Percentiles rank a stretch among this genome's conserved stretches.
Conservation (phyloP, 106 monocot species). For the Allium fistulosum region DNA sequence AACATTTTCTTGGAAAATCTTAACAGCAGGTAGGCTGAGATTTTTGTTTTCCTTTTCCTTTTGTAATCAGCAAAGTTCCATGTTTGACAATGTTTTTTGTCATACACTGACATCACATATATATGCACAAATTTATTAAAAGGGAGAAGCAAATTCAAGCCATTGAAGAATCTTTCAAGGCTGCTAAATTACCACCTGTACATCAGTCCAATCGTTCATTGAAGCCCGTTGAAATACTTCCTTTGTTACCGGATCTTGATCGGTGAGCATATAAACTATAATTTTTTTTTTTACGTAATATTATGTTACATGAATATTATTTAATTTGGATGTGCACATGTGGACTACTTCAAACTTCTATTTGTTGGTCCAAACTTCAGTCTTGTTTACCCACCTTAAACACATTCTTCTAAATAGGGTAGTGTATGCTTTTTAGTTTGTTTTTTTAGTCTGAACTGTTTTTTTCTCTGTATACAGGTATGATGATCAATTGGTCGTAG, state of each 20-base stretch:
- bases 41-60: too few relatives aligned
- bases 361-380: too few relatives aligned
- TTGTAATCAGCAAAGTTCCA: too few relatives aligned
- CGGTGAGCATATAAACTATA: slow-evolving; percentile 27
- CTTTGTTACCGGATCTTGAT: slow-evolving; percentile 85
- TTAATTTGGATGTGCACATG: neutral
- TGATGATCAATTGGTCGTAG: slow-evolving; percentile 77
- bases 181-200: slow-evolving; percentile 67
- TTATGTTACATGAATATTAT: neutral
- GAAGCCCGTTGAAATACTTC: slow-evolving; percentile 60
- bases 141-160: slow-evolving; percentile 95
- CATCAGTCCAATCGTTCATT: slow-evolving; percentile 79
- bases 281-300: neutral
- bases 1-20: slow-evolving; percentile 71
- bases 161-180: slow-evolving; percentile 94
- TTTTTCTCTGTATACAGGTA: slow-evolving; percentile 27
- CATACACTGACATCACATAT: too few relatives aligned
- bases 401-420: too few relatives aligned
- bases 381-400: too few relatives aligned
- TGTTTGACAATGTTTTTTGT: too few relatives aligned
- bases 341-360: neutral
- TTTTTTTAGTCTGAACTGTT: neutral
- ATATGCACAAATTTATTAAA: slow-evolving; percentile 4
- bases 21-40: slow-evolving; percentile 63
- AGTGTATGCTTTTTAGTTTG: too few relatives aligned